Percentiles rank a stretch among this genome's conserved stretches.
These are phyloP conservation scores for Leishmania lainsoni DNA, from an alignment of 208 protist species.

Conservation along the genomic window DNA sequence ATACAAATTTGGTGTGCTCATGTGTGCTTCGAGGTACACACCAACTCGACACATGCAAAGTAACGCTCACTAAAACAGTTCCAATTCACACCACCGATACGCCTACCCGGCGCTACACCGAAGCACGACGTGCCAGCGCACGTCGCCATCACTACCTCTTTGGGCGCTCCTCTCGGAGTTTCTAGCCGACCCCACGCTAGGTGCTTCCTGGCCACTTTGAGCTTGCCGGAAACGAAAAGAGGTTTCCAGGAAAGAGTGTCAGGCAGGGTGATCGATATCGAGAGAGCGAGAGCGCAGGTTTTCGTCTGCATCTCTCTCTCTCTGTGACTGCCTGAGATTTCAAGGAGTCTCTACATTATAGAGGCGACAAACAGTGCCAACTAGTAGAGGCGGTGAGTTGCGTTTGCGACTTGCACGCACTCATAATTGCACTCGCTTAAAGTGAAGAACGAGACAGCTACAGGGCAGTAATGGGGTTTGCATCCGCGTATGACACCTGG, in stretches of 20 bases:
- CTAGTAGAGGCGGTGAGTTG: neutral
- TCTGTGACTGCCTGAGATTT: neutral
- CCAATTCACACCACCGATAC: neutral
- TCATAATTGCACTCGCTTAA: neutral
- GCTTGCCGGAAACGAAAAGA: neutral
- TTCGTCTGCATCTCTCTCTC: neutral
- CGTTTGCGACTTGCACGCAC: neutral
- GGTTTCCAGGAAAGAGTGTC: neutral
- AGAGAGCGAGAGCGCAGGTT: neutral
- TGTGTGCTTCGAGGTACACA: no score
- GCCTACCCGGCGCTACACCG: neutral
- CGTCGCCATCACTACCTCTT: neutral
- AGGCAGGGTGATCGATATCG: neutral
- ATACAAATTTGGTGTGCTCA: no score
- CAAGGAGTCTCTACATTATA: neutral
- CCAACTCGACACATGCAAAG: neutral
- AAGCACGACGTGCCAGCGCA: neutral
- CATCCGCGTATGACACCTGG: conserved; percentile 64
- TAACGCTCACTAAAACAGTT: neutral
- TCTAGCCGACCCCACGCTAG: neutral
- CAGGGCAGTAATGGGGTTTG: conserved; percentile 46
- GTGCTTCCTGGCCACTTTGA: neutral
- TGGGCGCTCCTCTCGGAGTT: neutral
- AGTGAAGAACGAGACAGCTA: neutral
- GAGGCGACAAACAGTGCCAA: neutral